Base-by-base conservation (phyloP, 257 asterid species). In the Handroanthus guayacan region DNA sequence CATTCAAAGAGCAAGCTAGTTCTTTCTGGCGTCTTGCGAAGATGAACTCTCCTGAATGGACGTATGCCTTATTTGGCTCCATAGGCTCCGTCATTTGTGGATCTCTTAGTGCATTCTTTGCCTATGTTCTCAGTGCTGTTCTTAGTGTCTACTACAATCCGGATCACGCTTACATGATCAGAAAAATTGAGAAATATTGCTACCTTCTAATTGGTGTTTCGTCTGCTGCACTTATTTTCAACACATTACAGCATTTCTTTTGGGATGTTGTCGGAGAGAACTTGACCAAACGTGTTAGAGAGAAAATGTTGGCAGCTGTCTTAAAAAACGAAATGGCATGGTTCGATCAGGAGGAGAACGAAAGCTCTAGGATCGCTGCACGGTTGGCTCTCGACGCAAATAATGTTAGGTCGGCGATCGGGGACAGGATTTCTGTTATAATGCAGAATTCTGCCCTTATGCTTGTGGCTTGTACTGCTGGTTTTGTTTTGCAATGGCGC, bases 401-500 rank as follows among this genome's bases (percentile, higher is more conserved):
- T 69, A 91, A 93, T 72, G 98, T 93, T 6, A 73, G 98, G 58
- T 93, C 98, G 14, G 98, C 98, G 6, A 93, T 93, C 7, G 98
- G 97, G 8, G 98, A 93, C 45, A 82, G 98, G 76, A 93, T 93
- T 41, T 93, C 98, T 0, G 93, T 93, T 34, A 91, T 93, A 37
- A 88, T 93, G 98, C 98, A 93, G 88, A 93, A 93, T 86, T 91
- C 97, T 7, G 96, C 98, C 18, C 98, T 93, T 38, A 93, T 93
- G 98, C 88, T 93, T 3, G 98, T 93, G 7, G 97, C 98, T 2
- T 93, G 97, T 79, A 93, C 97, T 7, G 98, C 96, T 45, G 98
- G 98, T 7, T 93, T 93, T 9, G 94, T 91, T n/a, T 67, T 93
- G 79, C 98, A 93, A 64, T 93, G 97, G 98, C 95, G 97, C 62